These are phyloP conservation scores for Synchytrium microbalum DNA, from an alignment of 371 early-diverging fungal genomes.

Conservation along the genomic window DNA sequence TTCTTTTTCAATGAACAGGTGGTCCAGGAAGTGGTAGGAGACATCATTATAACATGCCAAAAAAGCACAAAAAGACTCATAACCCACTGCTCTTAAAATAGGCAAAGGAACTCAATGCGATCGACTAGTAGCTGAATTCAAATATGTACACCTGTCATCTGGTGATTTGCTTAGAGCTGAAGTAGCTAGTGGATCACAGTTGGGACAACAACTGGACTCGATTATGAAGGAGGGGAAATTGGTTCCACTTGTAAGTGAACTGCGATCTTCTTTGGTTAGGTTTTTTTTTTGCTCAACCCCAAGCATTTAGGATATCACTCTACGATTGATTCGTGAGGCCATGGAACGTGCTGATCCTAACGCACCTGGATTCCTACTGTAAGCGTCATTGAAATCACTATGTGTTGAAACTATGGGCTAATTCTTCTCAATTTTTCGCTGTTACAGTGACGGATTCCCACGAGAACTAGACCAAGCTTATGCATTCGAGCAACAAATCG, in stretches of 20 bases:
- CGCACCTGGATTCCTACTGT: constrained; percentile 48
- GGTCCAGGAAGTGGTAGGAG: constrained; percentile 26
- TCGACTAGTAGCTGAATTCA: constrained; percentile 24
- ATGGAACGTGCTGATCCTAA: constrained; percentile 26
- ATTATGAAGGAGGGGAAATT: constrained; percentile 56
- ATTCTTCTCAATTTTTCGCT: constrained; percentile 15
- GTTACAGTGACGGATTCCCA: constrained; percentile 27
- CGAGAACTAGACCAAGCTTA: constrained; percentile 21
- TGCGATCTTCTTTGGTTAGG: constrained; percentile 74
- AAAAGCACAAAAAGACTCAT: background rate
- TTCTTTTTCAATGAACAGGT: constrained; percentile 10
- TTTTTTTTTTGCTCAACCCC: background rate
- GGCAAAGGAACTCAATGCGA: constrained; percentile 38
- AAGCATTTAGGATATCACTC: constrained; percentile 18
- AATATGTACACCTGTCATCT: constrained; percentile 43
- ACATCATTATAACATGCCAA: background rate
- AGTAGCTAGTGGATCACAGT: constrained; percentile 36
- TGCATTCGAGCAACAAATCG: constrained; percentile 27
- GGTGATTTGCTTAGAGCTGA: constrained; percentile 55
- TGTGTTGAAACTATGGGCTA: constrained; percentile 34
- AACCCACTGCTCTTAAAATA: background rate
- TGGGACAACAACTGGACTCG: constrained; percentile 40
- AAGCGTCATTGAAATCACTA: constrained; percentile 41
- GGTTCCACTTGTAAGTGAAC: constrained; percentile 57
- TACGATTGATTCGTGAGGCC: constrained; percentile 24